Evolutionary conservation across 805 yeast species (phyloP).

Genomic region (Candida manassasensis): DNA sequence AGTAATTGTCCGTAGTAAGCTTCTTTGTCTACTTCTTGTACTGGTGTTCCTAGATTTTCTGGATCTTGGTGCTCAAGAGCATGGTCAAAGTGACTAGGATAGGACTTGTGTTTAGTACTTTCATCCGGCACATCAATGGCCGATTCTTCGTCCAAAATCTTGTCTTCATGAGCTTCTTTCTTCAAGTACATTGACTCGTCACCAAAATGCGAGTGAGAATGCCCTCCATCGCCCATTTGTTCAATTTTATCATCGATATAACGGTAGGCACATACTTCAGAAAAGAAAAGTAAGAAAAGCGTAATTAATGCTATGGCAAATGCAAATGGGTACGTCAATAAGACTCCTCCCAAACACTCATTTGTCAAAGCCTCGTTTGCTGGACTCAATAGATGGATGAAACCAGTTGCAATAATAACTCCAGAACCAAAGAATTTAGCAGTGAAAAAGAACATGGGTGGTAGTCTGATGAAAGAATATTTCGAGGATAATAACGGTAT

Average conservation of each 20-base stretch:
- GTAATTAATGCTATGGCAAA: conserved; percentile 50
- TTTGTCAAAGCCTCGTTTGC: conserved; percentile 55
- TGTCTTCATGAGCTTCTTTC: conserved; percentile 14
- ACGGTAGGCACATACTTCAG: conserved; percentile 47
- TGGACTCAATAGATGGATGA: conserved; percentile 68
- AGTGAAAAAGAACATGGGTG: conserved; percentile 58
- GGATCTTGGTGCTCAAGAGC: conserved; percentile 44
- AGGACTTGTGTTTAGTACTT: conserved; percentile 13
- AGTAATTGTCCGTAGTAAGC: conserved; percentile 53
- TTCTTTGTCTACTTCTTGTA: conserved; percentile 31
- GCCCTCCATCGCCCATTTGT: conserved; percentile 21
- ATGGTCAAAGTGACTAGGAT: conserved; percentile 42
- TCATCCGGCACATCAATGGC: conserved; percentile 1
- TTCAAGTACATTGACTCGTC: conserved; percentile 29
- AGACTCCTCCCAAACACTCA: conserved; percentile 60
- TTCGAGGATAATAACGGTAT: conserved; percentile 60
- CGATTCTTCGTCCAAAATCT: conserved; percentile 1
- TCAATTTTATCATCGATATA: conserved; percentile 36
- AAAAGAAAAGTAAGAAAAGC: conserved; percentile 47
- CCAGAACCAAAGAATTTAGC: conserved; percentile 82
- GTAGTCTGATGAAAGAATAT: conserved; percentile 54
- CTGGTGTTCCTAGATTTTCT: conserved; percentile 35
- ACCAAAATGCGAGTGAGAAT: conserved; percentile 56
- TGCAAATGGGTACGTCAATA: conserved; percentile 50
- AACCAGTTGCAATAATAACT: conserved; percentile 77